phyloP scores from a whole-genome alignment of 2,329 filamentous ascomycete species.

The Pseudogymnoascus sp. region DNA sequence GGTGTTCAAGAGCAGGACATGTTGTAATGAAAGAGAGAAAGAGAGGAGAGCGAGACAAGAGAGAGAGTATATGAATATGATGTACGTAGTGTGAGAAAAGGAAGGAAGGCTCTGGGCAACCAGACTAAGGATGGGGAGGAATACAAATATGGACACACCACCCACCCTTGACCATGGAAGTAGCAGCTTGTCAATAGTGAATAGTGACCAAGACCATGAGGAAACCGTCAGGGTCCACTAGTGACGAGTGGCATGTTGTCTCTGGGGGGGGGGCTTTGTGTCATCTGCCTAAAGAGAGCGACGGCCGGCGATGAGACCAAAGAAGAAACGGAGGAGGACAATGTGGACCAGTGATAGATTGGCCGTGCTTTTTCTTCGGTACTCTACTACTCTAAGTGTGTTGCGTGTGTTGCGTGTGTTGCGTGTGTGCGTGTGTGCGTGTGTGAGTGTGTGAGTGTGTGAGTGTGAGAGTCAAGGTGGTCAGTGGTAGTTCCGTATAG shows the following conservation, averaged over 20 bases:
- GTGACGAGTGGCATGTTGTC: background rate
- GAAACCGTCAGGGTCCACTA: background rate
- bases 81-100: background rate
- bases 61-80: slow-evolving; percentile 1
- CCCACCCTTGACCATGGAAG: background rate
- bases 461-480: background rate
- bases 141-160: background rate
- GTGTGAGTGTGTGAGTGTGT: background rate
- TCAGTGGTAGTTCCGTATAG: background rate
- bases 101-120: background rate
- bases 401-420: background rate
- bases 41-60: background rate
- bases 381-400: background rate
- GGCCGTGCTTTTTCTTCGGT: background rate
- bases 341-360: background rate
- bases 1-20: background rate
- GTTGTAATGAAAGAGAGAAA: background rate
- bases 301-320: background rate
- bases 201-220: background rate
- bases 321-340: background rate
- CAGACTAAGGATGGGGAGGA: background rate
- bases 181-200: background rate
- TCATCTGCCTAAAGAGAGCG: background rate
- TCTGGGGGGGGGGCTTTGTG: background rate
- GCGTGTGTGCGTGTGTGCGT: too few species aligned